Base-by-base conservation (phyloP, 139 green algal genomes). In the Haematococcus sp. region DNA sequence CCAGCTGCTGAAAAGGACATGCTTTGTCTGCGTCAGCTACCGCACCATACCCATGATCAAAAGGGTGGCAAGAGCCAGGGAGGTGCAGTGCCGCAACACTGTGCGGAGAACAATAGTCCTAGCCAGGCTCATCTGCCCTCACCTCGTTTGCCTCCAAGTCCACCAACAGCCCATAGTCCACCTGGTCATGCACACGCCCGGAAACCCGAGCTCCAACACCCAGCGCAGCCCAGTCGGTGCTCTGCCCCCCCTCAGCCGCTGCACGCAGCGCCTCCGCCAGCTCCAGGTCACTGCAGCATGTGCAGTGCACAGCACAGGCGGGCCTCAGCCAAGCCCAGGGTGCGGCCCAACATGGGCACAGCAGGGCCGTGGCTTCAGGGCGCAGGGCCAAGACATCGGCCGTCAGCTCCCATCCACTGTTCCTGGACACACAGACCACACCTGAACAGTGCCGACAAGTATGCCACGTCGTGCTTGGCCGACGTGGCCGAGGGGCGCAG, bases 131-230 rank as follows among this genome's bases (percentile, higher is more conserved):
- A 92, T 75, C 13, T 27, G 7, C 60, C 15, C 92, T 34, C 60
- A 94, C 88, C 49, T 82, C 64, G 64, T 91, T 44, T 0, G 63
- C 81, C 20, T 83, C 75, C 63, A 97, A 76, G 84, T 96, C 90
- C 27, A 85, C 84, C 9, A 93, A 31, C 16, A 91, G 33, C 56
- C 92, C 92, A 61, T 93, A 97, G 16, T 89, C 77, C 69, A 84
- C 84, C 16, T 84, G 31, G 30, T 91, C 88, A 25, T 92, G 65
- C 73, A 87, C 76, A 20, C 5, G 34, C 11, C 43, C 76, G 7
- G 4, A 7, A 55, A 66, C 70, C 34, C 71, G 43, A 2, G 33
- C 28, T 32, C 79, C 79, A 17, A 74, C 43, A 35, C 17, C 11
- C 60, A 72, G 44, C 35, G 19, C 16, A 3, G 9, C 58, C 71